Conservation (phyloP, 2,329 filamentous ascomycete genomes). For the Colletotrichum sp. region DNA sequence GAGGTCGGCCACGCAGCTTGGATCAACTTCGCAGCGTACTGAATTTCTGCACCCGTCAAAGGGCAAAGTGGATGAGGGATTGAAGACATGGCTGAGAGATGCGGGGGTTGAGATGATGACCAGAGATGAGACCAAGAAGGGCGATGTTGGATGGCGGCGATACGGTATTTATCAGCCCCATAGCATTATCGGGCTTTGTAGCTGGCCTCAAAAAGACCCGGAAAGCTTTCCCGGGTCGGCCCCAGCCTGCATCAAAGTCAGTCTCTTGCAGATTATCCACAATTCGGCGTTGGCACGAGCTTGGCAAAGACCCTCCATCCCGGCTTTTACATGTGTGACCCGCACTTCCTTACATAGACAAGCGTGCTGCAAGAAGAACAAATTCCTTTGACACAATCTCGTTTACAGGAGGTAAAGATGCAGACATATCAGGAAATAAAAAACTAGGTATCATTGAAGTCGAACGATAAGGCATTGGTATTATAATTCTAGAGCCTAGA, state of each 20-base stretch:
- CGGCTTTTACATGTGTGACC: neutral
- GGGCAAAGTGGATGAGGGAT: slow-evolving; percentile 62
- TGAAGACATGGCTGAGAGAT: neutral
- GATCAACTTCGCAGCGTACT: slow-evolving; percentile 52
- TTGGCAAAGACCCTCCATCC: neutral
- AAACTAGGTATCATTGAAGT: neutral
- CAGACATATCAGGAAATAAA: neutral
- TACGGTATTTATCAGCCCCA: neutral
- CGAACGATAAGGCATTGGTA: neutral
- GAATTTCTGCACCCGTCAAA: slow-evolving; percentile 62
- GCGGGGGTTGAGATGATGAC: neutral
- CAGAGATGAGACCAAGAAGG: neutral
- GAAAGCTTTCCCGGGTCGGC: neutral
- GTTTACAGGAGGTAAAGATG: neutral
- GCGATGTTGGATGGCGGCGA: neutral
- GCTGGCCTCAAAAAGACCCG: slow-evolving; percentile 13
- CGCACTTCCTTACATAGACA: slow-evolving; percentile 2
- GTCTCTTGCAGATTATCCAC: slow-evolving; percentile 4
- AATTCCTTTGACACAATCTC: neutral
- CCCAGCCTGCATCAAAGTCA: neutral
- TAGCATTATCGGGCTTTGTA: neutral
- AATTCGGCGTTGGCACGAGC: neutral
- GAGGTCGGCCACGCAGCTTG: slow-evolving; percentile 58
- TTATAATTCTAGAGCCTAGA: neutral
- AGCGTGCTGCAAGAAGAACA: neutral